These are phyloP conservation scores for Phytophthora citricola DNA, from an alignment of 352 stramenopile genomes.

Conservation along the genomic window DNA sequence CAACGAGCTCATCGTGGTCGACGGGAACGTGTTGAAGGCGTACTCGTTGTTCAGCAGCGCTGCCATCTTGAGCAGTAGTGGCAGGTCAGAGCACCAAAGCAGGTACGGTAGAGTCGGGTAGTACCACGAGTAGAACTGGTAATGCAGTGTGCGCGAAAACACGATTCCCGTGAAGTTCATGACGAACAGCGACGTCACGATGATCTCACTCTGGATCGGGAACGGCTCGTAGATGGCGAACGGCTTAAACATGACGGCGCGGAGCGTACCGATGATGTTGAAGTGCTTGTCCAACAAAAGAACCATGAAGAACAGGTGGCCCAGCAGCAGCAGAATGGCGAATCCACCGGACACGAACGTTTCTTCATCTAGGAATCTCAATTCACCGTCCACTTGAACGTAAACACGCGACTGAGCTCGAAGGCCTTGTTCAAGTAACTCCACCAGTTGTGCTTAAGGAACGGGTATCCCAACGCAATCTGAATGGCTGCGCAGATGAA, in stretches of 20 bases:
- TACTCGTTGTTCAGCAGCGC: slow-evolving; percentile 85
- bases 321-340: slow-evolving; percentile 58
- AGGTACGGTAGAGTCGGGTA: slow-evolving; percentile 96
- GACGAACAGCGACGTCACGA: slow-evolving; percentile 88
- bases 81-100: slow-evolving; percentile 91
- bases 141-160: slow-evolving; percentile 97
- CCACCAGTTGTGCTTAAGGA: slow-evolving; percentile 94
- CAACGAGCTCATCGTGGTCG: slow-evolving; percentile 90
- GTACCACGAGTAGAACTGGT: slow-evolving; percentile 99
- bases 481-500: slow-evolving; percentile 92
- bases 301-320: slow-evolving; percentile 77
- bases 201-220: slow-evolving; percentile 81
- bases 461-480: slow-evolving; percentile 93
- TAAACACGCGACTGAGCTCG: slow-evolving; percentile 98
- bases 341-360: slow-evolving; percentile 77
- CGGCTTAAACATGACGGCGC: slow-evolving; percentile 72
- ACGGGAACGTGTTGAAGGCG: slow-evolving; percentile 97
- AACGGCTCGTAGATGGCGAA: slow-evolving; percentile 80
- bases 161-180: slow-evolving; percentile 98
- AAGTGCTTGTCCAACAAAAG: slow-evolving; percentile 88
- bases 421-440: slow-evolving; percentile 97
- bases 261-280: slow-evolving; percentile 77
- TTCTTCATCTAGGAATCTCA: slow-evolving; percentile 92
- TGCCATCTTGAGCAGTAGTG: slow-evolving; percentile 85
- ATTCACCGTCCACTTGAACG: slow-evolving; percentile 99